Conservation (phyloP, 2,329 filamentous ascomycete genomes). For the Xylariaceae sp. region DNA sequence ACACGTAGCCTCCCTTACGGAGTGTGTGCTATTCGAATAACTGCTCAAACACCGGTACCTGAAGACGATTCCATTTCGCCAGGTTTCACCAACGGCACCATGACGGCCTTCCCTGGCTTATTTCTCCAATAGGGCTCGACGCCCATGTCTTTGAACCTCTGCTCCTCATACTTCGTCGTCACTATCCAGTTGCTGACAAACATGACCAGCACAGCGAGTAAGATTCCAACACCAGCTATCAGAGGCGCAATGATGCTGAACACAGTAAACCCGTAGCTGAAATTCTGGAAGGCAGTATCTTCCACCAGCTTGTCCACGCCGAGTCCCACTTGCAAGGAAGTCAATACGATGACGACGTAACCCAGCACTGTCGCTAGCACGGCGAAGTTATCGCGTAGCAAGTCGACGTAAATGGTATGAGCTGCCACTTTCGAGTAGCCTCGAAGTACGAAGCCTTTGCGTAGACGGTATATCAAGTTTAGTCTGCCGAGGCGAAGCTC, state of each 20-base stretch:
- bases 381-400: conserved; percentile 38
- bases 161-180: conserved; percentile 24
- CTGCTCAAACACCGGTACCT: conserved; percentile 3
- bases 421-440: conserved; percentile 26
- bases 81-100: not conserved
- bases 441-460: conserved; percentile 23
- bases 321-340: conserved; percentile 30
- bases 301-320: conserved; percentile 21
- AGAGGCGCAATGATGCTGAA: conserved; percentile 30
- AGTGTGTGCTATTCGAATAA: too few relatives aligned
- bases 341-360: conserved; percentile 34
- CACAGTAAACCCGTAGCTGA: conserved; percentile 30
- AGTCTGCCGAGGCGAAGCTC: conserved; percentile 37
- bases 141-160: conserved; percentile 28
- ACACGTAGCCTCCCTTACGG: too few relatives aligned
- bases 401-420: conserved; percentile 32
- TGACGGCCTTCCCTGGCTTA: not conserved
- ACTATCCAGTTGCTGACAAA: conserved; percentile 26
- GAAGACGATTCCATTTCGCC: not conserved
- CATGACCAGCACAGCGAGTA: conserved; percentile 20
- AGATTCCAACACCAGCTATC: conserved; percentile 18
- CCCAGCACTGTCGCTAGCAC: conserved; percentile 35
- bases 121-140: conserved; percentile 26
- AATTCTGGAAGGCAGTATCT: conserved; percentile 25
- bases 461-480: conserved; percentile 40